Evolutionary conservation across 345 rosid species (phyloP), one percentile per base, ranked within the genome.

Genomic region (Hibiscus tridactylites): DNA sequence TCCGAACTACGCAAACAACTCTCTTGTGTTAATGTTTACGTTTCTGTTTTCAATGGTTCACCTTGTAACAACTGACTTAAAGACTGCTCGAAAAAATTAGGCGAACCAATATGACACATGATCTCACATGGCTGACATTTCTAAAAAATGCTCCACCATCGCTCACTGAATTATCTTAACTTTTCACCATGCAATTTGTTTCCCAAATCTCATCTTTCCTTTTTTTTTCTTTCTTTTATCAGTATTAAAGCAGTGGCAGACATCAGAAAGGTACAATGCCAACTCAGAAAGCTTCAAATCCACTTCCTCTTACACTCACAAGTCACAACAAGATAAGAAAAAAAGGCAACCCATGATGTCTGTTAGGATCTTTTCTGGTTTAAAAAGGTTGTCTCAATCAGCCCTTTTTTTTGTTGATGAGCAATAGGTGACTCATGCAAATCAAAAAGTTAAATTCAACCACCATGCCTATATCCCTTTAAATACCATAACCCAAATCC

Each of bases 191-290:
- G 67, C 3, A 56, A 68, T 17, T 69, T 65, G 33, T 44, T 53
- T 13, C 35, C 59, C 42, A 16, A 35, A 35, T 35, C 15, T 29
- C 58, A 54, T 58, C 39, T 56, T 61, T 65, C 57, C 53, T 39
- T 65, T 47, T 65, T 66, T 53, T 39, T 39, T 9, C 4, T 39
- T 39, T 1, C 0, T 31, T 75, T 68, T 44, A 59, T 60, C 68
- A 69, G 68, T 50, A 74, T 11, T 16, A 69, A 76, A 75, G 72
- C 52, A 78, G 59, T 37, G 58, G 58, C 17, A 73, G 37, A 71
- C 83, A 66, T 86, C 86, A 83, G 49, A 86, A 86, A 81, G 88
- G 62, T 52, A 77, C 60, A 37, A 37, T 76, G 82, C 83, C 93
- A 82, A 49, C 83, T 88, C 82, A 80, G 74, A 85, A 86, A 76